Evolutionary conservation across 495 filamentous ascomycete species (phyloP), one percentile per base, ranked within the genome.

Genomic region (Neurospora sp.): DNA sequence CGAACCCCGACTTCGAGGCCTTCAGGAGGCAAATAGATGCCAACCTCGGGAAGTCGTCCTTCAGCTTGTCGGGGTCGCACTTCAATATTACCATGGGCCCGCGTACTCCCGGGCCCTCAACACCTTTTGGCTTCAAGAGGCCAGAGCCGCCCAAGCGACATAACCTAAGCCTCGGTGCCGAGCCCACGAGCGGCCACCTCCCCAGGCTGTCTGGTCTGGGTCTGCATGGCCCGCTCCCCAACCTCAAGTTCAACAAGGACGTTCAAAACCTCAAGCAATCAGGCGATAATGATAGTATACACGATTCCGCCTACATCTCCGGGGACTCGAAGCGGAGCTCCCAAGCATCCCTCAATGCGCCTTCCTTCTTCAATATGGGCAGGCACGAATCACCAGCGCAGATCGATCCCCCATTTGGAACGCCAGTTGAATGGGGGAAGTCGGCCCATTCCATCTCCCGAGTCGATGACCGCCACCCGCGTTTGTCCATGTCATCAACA

Each of bases 1-100:
- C 91, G 70, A 92, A 95, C 73, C 87, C 90, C 3, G 89, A 91
- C n/a, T 92, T 92, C 72, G 92, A 95, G 73, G 90, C 90, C 6
- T 92, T 97, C 77, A 84, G 88, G 71, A 87, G 87, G 71, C 92
- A 93, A 77, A 86, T 90, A 11, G 92, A 93, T 77, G 83, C 86
- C 27, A 88, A 90, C 75, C 83, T 84, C 37, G 82, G 83, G 46
- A 81, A 54, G 39, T 20, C 74, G 27, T 80, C 79, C 14, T 92
- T 89, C 78, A 90, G 77, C 71, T 80, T 88, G 69, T 86, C 85
- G 44, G 79, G 72, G n/a, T 75, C 79, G 2, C 83, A 87, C 72
- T 84, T 91, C 72, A 79, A 70, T 72, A 78, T 73, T 42, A 73
- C 74, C 71, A 75, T 72, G 70, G 75, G 42, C 46, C 42, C 72